A percentile compares a stretch with the other conserved stretches of the same genome.
Evolutionary conservation across 169 alveolate genomes (phyloP).

Genomic region (Eimeria zaria): DNA sequence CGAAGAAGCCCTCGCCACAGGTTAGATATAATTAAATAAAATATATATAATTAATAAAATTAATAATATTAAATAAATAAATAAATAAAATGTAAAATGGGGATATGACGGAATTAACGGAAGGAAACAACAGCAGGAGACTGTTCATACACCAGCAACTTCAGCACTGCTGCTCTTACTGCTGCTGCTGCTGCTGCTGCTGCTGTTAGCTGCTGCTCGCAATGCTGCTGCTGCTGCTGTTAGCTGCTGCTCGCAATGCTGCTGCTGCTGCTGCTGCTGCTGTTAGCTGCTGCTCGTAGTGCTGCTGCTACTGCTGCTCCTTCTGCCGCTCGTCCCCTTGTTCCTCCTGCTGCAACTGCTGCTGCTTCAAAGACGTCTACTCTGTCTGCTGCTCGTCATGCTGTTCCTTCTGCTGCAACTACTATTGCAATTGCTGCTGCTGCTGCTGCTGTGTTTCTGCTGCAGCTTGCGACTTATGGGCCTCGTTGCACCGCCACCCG

Average conservation of each 20-base stretch:
- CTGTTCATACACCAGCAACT: neutral
- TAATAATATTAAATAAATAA: no score
- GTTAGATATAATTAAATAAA: neutral
- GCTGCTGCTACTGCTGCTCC: constrained; percentile 31
- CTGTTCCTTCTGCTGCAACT: neutral
- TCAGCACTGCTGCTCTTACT: neutral
- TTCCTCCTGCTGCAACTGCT: neutral
- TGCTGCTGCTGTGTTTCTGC: neutral
- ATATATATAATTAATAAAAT: no score
- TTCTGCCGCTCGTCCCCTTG: no score
- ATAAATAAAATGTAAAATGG: no score
- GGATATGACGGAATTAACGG: neutral
- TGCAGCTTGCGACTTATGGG: constrained; percentile 73
- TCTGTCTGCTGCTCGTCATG: neutral
- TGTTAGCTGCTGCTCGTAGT: no score
- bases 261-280: constrained; percentile 24
- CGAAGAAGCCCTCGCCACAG: constrained; percentile 69
- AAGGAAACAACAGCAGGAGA: neutral
- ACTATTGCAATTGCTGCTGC: neutral
- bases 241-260: constrained; percentile 37
- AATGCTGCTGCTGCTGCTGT: neutral
- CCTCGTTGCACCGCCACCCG: constrained; percentile 23
- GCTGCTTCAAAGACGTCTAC: no score
- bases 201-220: neutral
- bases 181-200: neutral